A percentile compares a stretch with the other conserved stretches of the same genome.
These are phyloP conservation scores for Scheffersomyces stipitis DNA, from an alignment of 805 yeast genomes.

Conservation along the genomic window DNA sequence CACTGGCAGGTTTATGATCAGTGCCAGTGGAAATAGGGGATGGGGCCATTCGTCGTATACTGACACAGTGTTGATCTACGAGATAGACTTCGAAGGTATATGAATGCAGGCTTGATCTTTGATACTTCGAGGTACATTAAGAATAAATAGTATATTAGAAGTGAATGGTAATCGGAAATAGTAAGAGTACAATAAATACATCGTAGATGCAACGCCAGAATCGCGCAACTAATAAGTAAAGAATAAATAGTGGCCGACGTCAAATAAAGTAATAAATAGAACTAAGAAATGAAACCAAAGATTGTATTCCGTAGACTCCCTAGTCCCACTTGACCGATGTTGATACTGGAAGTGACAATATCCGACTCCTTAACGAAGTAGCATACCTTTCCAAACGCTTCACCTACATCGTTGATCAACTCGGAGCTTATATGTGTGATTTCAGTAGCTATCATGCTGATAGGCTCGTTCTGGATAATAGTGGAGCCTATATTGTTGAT, in stretches of 20 bases:
- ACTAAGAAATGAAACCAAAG: constrained; percentile 17
- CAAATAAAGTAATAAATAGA: neutral
- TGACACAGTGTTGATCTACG: constrained; percentile 80
- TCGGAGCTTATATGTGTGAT: constrained; percentile 8
- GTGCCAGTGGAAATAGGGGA: constrained; percentile 93
- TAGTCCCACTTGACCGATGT: constrained; percentile 32
- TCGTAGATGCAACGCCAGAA: no score
- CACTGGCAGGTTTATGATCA: constrained; percentile 81
- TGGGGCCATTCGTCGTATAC: constrained; percentile 82
- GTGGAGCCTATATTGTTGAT: constrained; percentile 3
- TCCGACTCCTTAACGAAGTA: constrained; percentile 16
- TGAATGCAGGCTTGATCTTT: no score
- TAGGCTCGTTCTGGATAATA: constrained; percentile 3
- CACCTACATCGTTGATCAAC: constrained; percentile 9
- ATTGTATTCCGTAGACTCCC: constrained; percentile 31
- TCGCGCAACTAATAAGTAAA: no score
- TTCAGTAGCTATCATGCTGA: constrained; percentile 7
- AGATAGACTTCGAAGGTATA: constrained; percentile 51
- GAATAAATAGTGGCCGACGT: no score
- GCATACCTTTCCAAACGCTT: constrained; percentile 10
- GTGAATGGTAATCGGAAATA: no score
- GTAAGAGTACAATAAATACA: neutral
- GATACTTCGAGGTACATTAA: no score
- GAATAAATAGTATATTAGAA: no score
- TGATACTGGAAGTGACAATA: constrained; percentile 15